These are phyloP conservation scores for Phlebopus sp. DNA, from an alignment of 1,284 basidiomycete genomes.

Conservation along the genomic window DNA sequence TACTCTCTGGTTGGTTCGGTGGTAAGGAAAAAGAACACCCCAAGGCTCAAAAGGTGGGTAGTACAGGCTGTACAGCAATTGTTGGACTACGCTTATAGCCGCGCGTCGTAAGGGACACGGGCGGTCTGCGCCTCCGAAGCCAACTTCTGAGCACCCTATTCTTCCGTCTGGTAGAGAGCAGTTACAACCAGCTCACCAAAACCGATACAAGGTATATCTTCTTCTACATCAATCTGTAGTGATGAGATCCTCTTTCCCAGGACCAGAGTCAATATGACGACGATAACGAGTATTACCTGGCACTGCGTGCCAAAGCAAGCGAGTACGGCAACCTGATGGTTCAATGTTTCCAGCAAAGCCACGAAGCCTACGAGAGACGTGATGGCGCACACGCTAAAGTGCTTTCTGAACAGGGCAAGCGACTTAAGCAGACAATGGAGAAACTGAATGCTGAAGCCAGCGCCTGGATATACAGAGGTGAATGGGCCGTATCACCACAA, in stretches of 20 bases:
- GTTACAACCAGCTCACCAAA: conserved; percentile 8
- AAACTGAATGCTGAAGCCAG: conserved; percentile 81
- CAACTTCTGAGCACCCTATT: conserved; percentile 12
- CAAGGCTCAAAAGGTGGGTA: conserved; percentile 11
- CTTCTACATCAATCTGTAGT: neutral
- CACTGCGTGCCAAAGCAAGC: conserved; percentile 70
- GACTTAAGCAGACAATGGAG: conserved; percentile 79
- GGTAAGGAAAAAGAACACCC: too few species aligned
- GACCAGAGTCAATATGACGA: conserved; percentile 67
- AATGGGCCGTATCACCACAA: conserved; percentile 8
- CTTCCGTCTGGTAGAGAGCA: conserved; percentile 1
- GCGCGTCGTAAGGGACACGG: conserved; percentile 55
- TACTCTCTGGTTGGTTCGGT: too few species aligned
- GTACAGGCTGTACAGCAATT: neutral
- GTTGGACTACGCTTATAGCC: neutral
- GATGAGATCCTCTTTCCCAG: conserved; percentile 30
- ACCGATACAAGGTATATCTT: conserved; percentile 16
- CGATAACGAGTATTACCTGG: conserved; percentile 64
- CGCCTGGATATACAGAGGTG: conserved; percentile 86
- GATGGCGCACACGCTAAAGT: conserved; percentile 83
- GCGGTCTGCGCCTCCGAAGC: conserved; percentile 9
- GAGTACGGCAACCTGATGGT: conserved; percentile 76
- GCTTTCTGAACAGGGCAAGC: conserved; percentile 81
- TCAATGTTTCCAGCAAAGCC: conserved; percentile 60
- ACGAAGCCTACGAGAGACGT: conserved; percentile 64